Evolutionary conservation across 805 yeast genomes (phyloP).

Genomic region (Candida nitratophila): DNA sequence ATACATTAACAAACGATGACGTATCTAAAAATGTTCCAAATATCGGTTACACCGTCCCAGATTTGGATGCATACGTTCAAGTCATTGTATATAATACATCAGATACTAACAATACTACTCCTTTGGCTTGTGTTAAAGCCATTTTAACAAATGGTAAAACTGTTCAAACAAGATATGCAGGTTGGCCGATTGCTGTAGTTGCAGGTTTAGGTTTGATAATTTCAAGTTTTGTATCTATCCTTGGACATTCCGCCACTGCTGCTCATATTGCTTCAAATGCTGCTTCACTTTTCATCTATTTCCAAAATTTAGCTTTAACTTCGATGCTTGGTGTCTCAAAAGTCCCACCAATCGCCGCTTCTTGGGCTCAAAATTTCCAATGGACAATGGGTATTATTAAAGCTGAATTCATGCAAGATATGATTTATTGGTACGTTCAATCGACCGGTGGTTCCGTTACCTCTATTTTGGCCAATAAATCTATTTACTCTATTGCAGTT

Average conservation of each 20-base stretch:
- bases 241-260: constrained; percentile 89
- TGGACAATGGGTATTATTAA: constrained; percentile 94
- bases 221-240: constrained; percentile 78
- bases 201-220: constrained; percentile 83
- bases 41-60: constrained; percentile 86
- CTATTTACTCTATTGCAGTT: constrained; percentile 74
- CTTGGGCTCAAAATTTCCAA: constrained; percentile 95
- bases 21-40: constrained; percentile 56
- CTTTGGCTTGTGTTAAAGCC: constrained; percentile 91
- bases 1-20: constrained; percentile 26
- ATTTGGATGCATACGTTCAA: constrained; percentile 84
- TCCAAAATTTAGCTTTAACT: constrained; percentile 87
- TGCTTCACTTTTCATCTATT: constrained; percentile 84
- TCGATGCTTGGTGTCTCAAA: constrained; percentile 92
- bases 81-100: constrained; percentile 53
- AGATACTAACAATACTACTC: constrained; percentile 33
- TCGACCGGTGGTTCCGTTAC: constrained; percentile 89
- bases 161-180: constrained; percentile 84
- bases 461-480: constrained; percentile 57
- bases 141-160: constrained; percentile 82
- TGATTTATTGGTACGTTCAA: constrained; percentile 91
- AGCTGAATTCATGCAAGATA: constrained; percentile 67
- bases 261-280: constrained; percentile 97
- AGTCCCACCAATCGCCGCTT: constrained; percentile 95
- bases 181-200: constrained; percentile 94